Conservation (phyloP, 352 stramenopile species). For the Globisporangium radiosum region DNA sequence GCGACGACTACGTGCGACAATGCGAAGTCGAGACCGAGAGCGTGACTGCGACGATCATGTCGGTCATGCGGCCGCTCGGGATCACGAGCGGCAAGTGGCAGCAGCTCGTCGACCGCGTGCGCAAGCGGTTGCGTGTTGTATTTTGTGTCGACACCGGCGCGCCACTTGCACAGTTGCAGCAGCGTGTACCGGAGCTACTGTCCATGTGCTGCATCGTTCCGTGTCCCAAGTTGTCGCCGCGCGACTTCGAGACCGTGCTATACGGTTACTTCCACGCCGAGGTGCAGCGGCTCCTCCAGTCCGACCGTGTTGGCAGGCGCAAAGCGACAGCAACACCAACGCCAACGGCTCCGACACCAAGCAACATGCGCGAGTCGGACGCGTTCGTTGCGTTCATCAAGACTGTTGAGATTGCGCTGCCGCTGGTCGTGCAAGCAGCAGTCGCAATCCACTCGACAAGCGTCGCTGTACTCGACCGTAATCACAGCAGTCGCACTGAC, state of each 20-base stretch:
- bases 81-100: conserved; percentile 70
- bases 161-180: conserved; percentile 5
- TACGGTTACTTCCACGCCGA: conserved; percentile 46
- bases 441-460: conserved; percentile 19
- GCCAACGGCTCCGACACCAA: not conserved
- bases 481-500: not conserved
- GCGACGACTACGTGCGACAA: conserved; percentile 43
- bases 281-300: conserved; percentile 18
- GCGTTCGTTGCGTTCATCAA: conserved; percentile 18
- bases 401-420: conserved; percentile 18
- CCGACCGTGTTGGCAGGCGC: conserved; percentile 1
- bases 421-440: conserved; percentile 12
- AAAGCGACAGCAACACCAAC: not conserved
- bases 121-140: conserved; percentile 40
- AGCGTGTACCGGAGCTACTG: conserved; percentile 23
- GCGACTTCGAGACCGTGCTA: conserved; percentile 25
- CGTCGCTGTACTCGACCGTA: not conserved
- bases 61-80: conserved; percentile 56
- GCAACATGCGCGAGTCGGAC: conserved; percentile 1
- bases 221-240: conserved; percentile 15
- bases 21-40: conserved; percentile 71
- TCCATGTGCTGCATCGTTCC: conserved; percentile 23
- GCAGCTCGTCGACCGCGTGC: conserved; percentile 48
- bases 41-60: conserved; percentile 68
- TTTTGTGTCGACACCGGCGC: conserved; percentile 31